These are phyloP conservation scores for Pouteria campechiana DNA, from an alignment of 179 eudicot species.

Conservation along the genomic window DNA sequence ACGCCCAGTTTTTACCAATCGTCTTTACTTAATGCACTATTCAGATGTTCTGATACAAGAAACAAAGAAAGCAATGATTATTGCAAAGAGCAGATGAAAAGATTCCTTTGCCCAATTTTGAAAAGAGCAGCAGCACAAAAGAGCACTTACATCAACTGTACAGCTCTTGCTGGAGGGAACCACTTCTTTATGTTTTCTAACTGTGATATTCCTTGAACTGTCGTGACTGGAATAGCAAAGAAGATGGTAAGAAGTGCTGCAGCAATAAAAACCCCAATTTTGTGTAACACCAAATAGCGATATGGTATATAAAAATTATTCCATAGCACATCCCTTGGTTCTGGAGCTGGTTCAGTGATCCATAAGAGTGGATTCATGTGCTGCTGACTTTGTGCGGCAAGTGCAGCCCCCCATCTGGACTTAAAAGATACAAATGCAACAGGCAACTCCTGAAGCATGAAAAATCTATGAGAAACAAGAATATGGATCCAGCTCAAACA, in stretches of 20 bases:
- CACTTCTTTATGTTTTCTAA: constrained; percentile 72
- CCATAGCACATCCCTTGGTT: constrained; percentile 94
- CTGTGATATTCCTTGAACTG: constrained; percentile 89
- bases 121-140: background rate
- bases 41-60: too few relatives aligned
- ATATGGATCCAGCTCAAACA: background rate
- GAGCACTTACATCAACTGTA: constrained; percentile 57
- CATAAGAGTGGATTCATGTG: constrained; percentile 69
- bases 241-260: constrained; percentile 76
- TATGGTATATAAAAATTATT: constrained; percentile 57
- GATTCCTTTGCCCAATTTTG: too few relatives aligned
- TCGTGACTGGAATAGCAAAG: constrained; percentile 79
- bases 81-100: too few relatives aligned
- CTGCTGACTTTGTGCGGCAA: constrained; percentile 84
- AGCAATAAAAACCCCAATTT: constrained; percentile 42
- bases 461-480: background rate
- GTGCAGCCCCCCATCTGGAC: constrained; percentile 61
- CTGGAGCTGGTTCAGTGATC: constrained; percentile 89
- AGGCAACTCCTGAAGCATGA: constrained; percentile 53
- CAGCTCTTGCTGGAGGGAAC: constrained; percentile 94
- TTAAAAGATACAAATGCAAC: constrained; percentile 88
- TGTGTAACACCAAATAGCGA: constrained; percentile 46
- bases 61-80: too few relatives aligned
- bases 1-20: too few relatives aligned
- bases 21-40: too few relatives aligned